Evolutionary conservation across 139 green algal genomes (phyloP), one percentile per base, ranked within the genome.

Genomic region (Chlorella sp.): DNA sequence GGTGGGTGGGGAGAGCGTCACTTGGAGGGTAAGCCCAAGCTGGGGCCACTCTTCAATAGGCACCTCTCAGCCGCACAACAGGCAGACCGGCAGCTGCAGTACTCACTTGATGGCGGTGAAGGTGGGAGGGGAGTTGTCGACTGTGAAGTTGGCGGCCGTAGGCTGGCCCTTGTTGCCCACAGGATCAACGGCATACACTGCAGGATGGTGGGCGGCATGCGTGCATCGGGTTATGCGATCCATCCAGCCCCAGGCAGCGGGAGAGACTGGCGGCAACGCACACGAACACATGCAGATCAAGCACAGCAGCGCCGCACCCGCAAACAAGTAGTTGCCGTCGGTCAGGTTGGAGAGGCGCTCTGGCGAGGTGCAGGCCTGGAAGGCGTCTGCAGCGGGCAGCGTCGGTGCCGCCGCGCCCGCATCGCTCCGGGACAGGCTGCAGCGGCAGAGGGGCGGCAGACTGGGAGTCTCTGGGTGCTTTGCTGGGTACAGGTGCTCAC

Each of bases 151-250:
- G 34, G 39, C 36, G 36, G 57, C 74, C 32, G 63, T 62, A 5
- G 75, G 63, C 2, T 28, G 39, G 25, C 81, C 88, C 85, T 70
- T 2, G 76, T 91, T 91, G 73, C 88, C 88, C 11, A 91, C 67
- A 20, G 20, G 20, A 7, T 82, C 80, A 2, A 67, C 34, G 28
- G 36, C 75, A 25, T 70, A 57, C 56, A 85, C 76, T 81, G 67
- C 62, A n/a, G n/a, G 26, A 18, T 1, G n/a, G 12, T 38, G 26
- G 28, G 63, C 63, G 38, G 63, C 28, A 69, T 32, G 21, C 7
- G 7, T 21, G 62, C 28, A 32, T n/a, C n/a, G n/a, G n/a, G n/a
- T n/a, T n/a, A n/a, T n/a, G n/a, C n/a, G n/a, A n/a, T n/a, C n/a
- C n/a, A n/a, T n/a, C n/a, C n/a, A n/a, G n/a, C n/a, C n/a, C 44